Base-by-base conservation (phyloP, 768 basidiomycete genomes). In the Lactifluus hygrophoroides region DNA sequence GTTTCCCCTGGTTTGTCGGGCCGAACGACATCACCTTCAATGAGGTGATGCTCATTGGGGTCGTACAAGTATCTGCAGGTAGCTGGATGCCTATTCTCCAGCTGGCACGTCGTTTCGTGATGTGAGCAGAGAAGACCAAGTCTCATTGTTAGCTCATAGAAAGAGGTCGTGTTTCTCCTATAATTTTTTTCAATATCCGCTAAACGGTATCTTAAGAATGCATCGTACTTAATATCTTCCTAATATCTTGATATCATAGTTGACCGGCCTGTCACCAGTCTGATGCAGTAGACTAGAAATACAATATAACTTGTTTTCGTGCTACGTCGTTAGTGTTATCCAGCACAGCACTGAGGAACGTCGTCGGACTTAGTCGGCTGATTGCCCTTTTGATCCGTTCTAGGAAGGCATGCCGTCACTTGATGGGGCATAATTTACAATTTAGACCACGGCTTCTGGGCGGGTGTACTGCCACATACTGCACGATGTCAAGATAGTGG, bases 41-140 rank as follows among this genome's bases (percentile, higher is more conserved):
- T 3, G 61, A 63, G 10, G 58, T 63, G 30, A 30, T 60, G 14
- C 40, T 63, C 35, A 56, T 63, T 8, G 61, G 61, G 7, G 37
- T 60, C 35, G 50, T 63, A 19, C 61, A 63, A 46, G 61, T 63
- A 25, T 63, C 61, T 0, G 48, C 32, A 0, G 61, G 61, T 13
- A 61, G 52, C 7, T 63, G 61, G 61, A 54, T 51, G 58, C 61
- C 61, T 2, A 56, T 63, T 25, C 58, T 63, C 6, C 61, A 60
- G 45, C 11, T 59, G 43, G 37, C 16, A 34, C 3, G 2, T 1
- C 61, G 57, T 8, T 23, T 62, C 47, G 19, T 62, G 17, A 30
- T 60, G 19, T 60, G 32, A 58, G 14, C 11, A 23, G 21, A 30
- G 37, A 30, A 19, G 8, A 19, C 17, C 11, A 19, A 3, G 21